Evolutionary conservation across 306 rosid species (phyloP).

Genomic region (Alnus rubra): DNA sequence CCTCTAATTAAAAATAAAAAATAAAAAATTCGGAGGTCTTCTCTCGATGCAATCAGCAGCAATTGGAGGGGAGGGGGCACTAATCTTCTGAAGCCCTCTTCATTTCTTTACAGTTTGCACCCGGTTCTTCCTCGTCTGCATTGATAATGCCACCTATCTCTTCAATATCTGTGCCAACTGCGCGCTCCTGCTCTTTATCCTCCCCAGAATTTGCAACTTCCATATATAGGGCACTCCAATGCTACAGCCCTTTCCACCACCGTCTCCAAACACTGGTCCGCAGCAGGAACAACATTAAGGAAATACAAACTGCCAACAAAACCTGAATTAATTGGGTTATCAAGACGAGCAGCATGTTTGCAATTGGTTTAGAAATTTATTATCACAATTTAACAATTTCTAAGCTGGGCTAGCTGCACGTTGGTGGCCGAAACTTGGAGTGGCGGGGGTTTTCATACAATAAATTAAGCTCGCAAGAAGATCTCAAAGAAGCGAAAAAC

Average conservation of each 20-base stretch:
- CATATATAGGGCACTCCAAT: conserved; percentile 81
- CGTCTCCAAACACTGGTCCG: no score
- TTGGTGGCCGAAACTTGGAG: no score
- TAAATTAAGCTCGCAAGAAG: not conserved
- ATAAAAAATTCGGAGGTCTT: no score
- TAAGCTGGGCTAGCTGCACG: no score
- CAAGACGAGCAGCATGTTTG: no score
- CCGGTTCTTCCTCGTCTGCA: conserved; percentile 58
- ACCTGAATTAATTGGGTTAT: no score
- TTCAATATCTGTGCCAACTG: conserved; percentile 50
- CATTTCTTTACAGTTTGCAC: conserved; percentile 60
- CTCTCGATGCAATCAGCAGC: conserved; percentile 49
- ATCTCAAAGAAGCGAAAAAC: not conserved
- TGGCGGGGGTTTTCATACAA: no score
- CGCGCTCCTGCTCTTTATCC: conserved; percentile 50
- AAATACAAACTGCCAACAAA: no score
- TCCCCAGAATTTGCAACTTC: conserved; percentile 63
- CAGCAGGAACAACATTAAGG: no score
- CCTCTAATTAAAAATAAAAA: no score
- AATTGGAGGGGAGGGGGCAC: conserved; percentile 43
- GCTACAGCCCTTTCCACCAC: conserved; percentile 89
- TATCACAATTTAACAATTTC: no score
- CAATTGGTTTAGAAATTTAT: no score
- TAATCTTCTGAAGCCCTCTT: conserved; percentile 80
- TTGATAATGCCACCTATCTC: conserved; percentile 53